phyloP scores from a whole-genome alignment of 2,329 filamentous ascomycete genomes.

The Cyphellophora attinorum region DNA sequence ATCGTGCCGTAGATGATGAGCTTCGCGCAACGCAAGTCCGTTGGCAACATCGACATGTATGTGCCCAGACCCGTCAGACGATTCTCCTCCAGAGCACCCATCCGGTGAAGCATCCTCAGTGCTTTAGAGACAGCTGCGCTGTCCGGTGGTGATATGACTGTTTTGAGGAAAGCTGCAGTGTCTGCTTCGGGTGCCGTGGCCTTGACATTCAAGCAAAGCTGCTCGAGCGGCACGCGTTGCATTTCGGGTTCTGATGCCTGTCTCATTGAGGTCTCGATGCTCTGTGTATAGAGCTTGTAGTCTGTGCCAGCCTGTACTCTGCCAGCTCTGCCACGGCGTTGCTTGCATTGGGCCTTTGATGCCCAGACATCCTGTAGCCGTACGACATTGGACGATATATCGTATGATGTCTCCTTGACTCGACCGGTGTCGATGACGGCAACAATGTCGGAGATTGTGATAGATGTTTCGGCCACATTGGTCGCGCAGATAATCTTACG shows the following conservation, averaged over 20 bases:
- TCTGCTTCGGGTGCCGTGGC: constrained; percentile 76
- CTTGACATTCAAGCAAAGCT: constrained; percentile 86
- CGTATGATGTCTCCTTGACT: constrained; percentile 94
- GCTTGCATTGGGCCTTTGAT: constrained; percentile 86
- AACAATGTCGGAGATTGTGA: constrained; percentile 95
- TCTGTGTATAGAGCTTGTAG: constrained; percentile 89
- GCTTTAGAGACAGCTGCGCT: constrained; percentile 78
- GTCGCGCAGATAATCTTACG: constrained; percentile 91
- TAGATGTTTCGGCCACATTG: constrained; percentile 95
- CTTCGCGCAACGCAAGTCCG: constrained; percentile 86
- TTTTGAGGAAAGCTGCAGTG: constrained; percentile 69
- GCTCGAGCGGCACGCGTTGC: constrained; percentile 81
- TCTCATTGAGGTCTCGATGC: constrained; percentile 73
- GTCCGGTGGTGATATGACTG: constrained; percentile 82
- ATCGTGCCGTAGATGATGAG: constrained; percentile 91
- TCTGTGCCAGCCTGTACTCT: constrained; percentile 84
- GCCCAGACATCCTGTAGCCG: constrained; percentile 93
- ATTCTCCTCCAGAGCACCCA: constrained; percentile 64
- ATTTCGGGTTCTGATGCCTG: constrained; percentile 91
- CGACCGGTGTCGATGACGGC: constrained; percentile 91
- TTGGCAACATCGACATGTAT: constrained; percentile 90
- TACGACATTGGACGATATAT: constrained; percentile 85
- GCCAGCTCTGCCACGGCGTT: constrained; percentile 84
- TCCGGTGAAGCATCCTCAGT: constrained; percentile 64
- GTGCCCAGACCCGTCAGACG: constrained; percentile 83